These are phyloP conservation scores for Stylosanthes scabra DNA, from an alignment of 331 rosid genomes.

Conservation along the genomic window DNA sequence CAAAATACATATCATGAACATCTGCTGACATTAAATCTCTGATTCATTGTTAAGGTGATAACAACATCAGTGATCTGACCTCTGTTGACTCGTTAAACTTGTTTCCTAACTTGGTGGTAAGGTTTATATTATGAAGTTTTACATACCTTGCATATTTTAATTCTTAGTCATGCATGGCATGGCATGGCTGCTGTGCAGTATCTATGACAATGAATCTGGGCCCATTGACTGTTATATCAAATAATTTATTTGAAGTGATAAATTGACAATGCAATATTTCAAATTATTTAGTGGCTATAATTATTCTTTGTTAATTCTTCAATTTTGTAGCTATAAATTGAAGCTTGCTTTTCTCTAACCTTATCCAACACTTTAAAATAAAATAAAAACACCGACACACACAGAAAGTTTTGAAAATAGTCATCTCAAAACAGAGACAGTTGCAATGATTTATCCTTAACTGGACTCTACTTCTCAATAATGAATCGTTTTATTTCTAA, in stretches of 20 bases:
- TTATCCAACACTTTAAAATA: not conserved
- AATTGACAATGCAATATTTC: conserved; percentile 2
- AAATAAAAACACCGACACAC: too few species aligned
- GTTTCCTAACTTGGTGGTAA: conserved; percentile 85
- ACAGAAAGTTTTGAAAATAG: not conserved
- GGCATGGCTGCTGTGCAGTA: conserved; percentile 30
- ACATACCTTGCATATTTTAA: conserved; percentile 25
- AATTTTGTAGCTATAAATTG: not conserved
- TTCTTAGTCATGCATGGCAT: conserved; percentile 35
- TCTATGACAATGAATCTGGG: conserved; percentile 23
- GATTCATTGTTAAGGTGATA: conserved; percentile 68
- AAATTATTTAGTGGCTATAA: conserved; percentile 28
- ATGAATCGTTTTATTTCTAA: not conserved
- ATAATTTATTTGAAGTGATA: conserved; percentile 22
- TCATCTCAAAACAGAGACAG: conserved; percentile 2
- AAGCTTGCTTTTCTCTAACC: conserved; percentile 11
- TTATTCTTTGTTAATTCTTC: not conserved
- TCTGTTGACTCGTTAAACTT: conserved; percentile 78
- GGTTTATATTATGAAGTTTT: conserved; percentile 44
- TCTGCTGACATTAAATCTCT: conserved; percentile 29
- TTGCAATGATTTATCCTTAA: conserved; percentile 9
- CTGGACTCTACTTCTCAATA: not conserved
- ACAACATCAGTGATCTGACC: conserved; percentile 72
- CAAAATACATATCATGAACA: conserved; percentile 26
- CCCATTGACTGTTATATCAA: conserved; percentile 28